These are phyloP conservation scores for Astrothelium macrocarpum DNA, from an alignment of 495 filamentous ascomycete genomes.

Conservation along the genomic window DNA sequence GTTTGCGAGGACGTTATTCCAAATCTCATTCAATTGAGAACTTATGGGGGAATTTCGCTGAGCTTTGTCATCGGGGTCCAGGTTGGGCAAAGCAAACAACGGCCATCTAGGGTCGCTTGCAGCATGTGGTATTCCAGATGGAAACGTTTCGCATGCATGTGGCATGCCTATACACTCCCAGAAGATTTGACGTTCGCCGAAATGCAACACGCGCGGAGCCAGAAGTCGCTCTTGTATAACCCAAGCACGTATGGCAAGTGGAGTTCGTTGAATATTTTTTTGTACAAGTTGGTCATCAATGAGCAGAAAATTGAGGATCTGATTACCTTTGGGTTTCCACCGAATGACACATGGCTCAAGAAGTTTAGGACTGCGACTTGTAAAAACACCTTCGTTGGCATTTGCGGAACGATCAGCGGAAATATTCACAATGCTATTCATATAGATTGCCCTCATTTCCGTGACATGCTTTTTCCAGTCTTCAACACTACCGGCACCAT, in stretches of 20 bases:
- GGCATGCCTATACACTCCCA: conserved; percentile 5
- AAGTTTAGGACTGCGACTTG: background rate
- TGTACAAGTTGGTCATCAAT: background rate
- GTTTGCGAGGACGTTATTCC: background rate
- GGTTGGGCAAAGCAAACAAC: background rate
- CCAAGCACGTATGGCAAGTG: conserved; percentile 6
- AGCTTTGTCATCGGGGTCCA: background rate
- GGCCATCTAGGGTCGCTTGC: background rate
- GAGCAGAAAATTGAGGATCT: background rate
- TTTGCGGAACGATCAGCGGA: background rate
- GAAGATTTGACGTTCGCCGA: conserved; percentile 4
- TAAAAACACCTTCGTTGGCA: background rate
- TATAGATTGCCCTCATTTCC: conserved; percentile 4
- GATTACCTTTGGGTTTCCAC: background rate
- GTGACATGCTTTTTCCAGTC: background rate
- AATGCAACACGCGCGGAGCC: background rate
- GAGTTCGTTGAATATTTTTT: background rate
- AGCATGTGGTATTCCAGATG: background rate
- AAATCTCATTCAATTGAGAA: background rate
- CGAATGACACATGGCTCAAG: background rate
- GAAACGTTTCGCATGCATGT: background rate
- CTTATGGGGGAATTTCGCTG: background rate
- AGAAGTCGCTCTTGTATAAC: conserved; percentile 11
- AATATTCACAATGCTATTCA: background rate
- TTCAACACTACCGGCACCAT: background rate